These are phyloP conservation scores for Anthracocystis walkeri DNA, from an alignment of 1,284 basidiomycete species.

Conservation along the genomic window DNA sequence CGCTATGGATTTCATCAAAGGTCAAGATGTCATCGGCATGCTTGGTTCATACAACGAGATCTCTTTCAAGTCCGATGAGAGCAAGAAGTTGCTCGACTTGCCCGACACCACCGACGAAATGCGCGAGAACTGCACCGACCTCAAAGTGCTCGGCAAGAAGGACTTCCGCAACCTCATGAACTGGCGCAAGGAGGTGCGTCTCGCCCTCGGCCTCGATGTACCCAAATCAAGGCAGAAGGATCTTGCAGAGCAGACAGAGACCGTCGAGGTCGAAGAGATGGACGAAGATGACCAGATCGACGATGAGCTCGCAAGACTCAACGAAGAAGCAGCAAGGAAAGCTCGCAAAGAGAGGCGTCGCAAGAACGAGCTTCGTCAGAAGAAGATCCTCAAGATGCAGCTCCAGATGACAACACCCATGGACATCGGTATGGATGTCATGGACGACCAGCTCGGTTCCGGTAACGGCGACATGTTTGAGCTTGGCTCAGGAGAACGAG, in stretches of 20 bases:
- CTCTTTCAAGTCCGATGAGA: constrained; percentile 77
- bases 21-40: constrained; percentile 74
- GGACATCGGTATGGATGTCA: constrained; percentile 87
- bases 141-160: constrained; percentile 96
- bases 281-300: constrained; percentile 75
- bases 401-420: constrained; percentile 96
- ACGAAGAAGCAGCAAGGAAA: constrained; percentile 81
- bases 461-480: constrained; percentile 64
- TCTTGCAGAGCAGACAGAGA: constrained; percentile 48
- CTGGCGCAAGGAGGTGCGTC: constrained; percentile 79
- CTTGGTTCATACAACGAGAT: constrained; percentile 89
- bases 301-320: constrained; percentile 82
- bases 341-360: constrained; percentile 84
- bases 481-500: constrained; percentile 50
- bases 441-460: constrained; percentile 59
- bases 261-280: constrained; percentile 76
- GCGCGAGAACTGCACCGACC: constrained; percentile 84
- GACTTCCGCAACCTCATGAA: constrained; percentile 94
- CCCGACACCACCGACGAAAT: constrained; percentile 77
- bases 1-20: constrained; percentile 81
- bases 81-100: constrained; percentile 79
- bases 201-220: constrained; percentile 74
- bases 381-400: constrained; percentile 93
- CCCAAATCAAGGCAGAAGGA: constrained; percentile 45
- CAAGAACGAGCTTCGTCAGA: constrained; percentile 88